A percentile compares a stretch with the other conserved stretches of the same genome.
Evolutionary conservation across 352 stramenopile species (phyloP).

Genomic region (Globisporangium splendens): DNA sequence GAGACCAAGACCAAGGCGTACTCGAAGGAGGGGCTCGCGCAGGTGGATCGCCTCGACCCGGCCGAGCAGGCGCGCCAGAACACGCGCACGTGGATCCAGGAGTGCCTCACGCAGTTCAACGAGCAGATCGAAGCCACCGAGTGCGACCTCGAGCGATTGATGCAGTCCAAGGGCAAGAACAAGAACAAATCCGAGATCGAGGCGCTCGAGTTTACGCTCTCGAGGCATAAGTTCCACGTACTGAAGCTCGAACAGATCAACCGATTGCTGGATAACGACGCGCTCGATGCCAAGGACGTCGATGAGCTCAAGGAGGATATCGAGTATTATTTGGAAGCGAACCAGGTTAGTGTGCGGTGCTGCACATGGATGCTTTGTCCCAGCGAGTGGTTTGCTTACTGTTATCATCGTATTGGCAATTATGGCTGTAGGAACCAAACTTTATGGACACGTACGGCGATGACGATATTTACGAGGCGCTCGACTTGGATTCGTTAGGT

Average conservation of each 20-base stretch:
- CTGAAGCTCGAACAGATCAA: slow-evolving; percentile 98
- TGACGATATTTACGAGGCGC: slow-evolving; percentile 94
- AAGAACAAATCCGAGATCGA: slow-evolving; percentile 94
- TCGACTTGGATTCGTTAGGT: slow-evolving; percentile 92
- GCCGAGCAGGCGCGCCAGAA: slow-evolving; percentile 81
- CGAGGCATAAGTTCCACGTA: slow-evolving; percentile 96
- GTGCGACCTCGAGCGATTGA: slow-evolving; percentile 75
- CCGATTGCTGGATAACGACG: slow-evolving; percentile 96
- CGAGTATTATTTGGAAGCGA: slow-evolving; percentile 97
- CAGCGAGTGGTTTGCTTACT: neutral
- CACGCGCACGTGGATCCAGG: slow-evolving; percentile 81
- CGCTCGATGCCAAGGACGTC: slow-evolving; percentile 89
- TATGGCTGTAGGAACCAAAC: slow-evolving; percentile 70
- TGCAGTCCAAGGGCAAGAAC: slow-evolving; percentile 90
- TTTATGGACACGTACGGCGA: slow-evolving; percentile 91
- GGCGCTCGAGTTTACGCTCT: slow-evolving; percentile 86
- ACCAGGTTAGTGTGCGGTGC: slow-evolving; percentile 35
- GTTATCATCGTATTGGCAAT: neutral
- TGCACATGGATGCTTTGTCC: neutral
- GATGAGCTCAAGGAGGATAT: slow-evolving; percentile 97
- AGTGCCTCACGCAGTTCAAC: slow-evolving; percentile 75
- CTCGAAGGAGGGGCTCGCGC: slow-evolving; percentile 96
- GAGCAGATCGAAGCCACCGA: slow-evolving; percentile 89
- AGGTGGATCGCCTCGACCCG: slow-evolving; percentile 91
- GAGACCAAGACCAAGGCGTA: slow-evolving; percentile 99